A percentile compares a stretch with the other conserved stretches of the same genome.
Conservation (phyloP, 1,139 yeast genomes). For the Blastobotrys niveus region DNA sequence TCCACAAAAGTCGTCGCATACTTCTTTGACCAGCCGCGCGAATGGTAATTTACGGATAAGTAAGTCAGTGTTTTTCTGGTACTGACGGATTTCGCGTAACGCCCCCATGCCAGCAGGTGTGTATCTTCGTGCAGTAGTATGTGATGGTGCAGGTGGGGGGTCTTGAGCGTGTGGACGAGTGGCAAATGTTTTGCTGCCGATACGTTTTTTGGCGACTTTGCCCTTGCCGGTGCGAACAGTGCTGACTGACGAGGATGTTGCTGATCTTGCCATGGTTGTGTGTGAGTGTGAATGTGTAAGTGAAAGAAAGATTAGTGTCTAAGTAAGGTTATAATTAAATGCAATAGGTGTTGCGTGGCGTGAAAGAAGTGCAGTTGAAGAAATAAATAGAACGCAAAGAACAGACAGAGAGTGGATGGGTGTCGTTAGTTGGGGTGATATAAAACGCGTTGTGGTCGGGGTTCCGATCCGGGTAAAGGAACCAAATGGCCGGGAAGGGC, state of each 20-base stretch:
- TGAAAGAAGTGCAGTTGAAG: too few species aligned
- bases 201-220: conserved; percentile 12
- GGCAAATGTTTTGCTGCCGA: not conserved
- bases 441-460: too few species aligned
- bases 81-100: conserved; percentile 68
- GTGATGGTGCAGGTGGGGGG: conserved; percentile 18
- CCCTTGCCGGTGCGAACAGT: conserved; percentile 14
- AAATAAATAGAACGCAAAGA: too few species aligned
- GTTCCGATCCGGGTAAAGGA: too few species aligned
- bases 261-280: conserved; percentile 15
- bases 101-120: conserved; percentile 75
- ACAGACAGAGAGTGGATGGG: too few species aligned
- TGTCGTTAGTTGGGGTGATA: too few species aligned
- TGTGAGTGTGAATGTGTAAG: too few species aligned
- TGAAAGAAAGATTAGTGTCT: too few species aligned
- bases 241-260: conserved; percentile 2
- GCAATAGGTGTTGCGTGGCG: too few species aligned
- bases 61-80: conserved; percentile 72
- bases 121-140: too few species aligned
- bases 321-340: too few species aligned
- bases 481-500: too few species aligned
- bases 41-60: conserved; percentile 83
- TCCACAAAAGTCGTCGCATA: conserved; percentile 56
- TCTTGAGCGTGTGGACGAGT: conserved; percentile 6
- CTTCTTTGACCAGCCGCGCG: conserved; percentile 77